These are phyloP conservation scores for Stagonosporopsis cucurbitacearum DNA, from an alignment of 2,329 filamentous ascomycete species.

Conservation along the genomic window DNA sequence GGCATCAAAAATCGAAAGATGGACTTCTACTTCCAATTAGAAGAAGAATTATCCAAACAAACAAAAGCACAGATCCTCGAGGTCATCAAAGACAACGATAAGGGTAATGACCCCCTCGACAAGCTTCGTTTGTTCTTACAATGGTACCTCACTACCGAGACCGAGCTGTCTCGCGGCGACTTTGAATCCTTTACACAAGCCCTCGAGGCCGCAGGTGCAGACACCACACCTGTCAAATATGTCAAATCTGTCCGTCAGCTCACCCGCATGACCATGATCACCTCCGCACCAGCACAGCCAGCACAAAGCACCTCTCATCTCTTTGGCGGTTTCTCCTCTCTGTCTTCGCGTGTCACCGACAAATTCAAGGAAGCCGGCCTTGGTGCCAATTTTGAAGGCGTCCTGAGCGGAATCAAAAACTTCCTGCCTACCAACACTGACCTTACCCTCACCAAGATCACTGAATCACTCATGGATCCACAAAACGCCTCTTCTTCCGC, in stretches of 20 bases:
- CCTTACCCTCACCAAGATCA: slow-evolving; percentile 95
- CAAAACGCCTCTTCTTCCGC: slow-evolving; percentile 86
- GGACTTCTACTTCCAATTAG: slow-evolving; percentile 94
- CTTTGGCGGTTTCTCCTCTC: slow-evolving; percentile 90
- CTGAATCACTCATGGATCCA: slow-evolving; percentile 97
- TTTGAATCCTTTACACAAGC: slow-evolving; percentile 87
- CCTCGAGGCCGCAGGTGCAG: slow-evolving; percentile 74
- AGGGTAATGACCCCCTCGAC: slow-evolving; percentile 83
- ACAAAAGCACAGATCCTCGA: slow-evolving; percentile 89
- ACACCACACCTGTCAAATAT: slow-evolving; percentile 81
- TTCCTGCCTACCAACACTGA: slow-evolving; percentile 97
- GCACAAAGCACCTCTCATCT: slow-evolving; percentile 75
- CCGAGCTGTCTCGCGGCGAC: slow-evolving; percentile 81
- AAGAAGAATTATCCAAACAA: slow-evolving; percentile 91
- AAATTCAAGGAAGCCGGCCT: slow-evolving; percentile 91
- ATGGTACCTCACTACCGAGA: slow-evolving; percentile 88
- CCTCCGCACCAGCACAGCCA: slow-evolving; percentile 74
- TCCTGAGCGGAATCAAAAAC: slow-evolving; percentile 96
- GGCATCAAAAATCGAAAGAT: slow-evolving; percentile 95
- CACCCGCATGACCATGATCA: slow-evolving; percentile 97
- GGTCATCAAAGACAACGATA: slow-evolving; percentile 78
- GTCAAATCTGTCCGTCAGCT: slow-evolving; percentile 83
- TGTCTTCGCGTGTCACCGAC: slow-evolving; percentile 90
- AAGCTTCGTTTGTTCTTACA: slow-evolving; percentile 96
- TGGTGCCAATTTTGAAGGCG: slow-evolving; percentile 85